phyloP scores from a whole-genome alignment of 2,329 filamentous ascomycete genomes.

The Pyricularia sp. region DNA sequence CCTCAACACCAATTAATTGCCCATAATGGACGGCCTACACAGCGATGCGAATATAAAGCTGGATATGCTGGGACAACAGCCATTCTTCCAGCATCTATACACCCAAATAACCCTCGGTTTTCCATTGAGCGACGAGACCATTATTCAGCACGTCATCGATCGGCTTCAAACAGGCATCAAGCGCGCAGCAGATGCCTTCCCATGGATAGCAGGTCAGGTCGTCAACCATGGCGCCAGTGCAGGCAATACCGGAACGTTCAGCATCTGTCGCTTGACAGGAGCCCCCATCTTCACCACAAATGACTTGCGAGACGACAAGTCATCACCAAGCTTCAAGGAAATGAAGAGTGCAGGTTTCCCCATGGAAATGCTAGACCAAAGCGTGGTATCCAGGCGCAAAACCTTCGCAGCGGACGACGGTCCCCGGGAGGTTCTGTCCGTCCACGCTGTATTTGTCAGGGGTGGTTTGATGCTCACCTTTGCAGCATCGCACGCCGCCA shows the following conservation, averaged over 20 bases:
- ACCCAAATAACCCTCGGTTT: conserved; percentile 35
- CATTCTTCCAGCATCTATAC: conserved; percentile 29
- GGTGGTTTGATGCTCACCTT: conserved; percentile 13
- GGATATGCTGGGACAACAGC: conserved; percentile 31
- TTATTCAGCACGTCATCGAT: conserved; percentile 15
- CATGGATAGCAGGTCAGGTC: conserved; percentile 37
- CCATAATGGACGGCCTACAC: background rate
- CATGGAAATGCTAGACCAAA: conserved; percentile 37
- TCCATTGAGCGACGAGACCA: conserved; percentile 10
- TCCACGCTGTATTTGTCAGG: conserved; percentile 13
- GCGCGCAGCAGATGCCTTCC: conserved; percentile 28
- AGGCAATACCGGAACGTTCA: conserved; percentile 23
- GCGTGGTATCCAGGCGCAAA: conserved; percentile 27
- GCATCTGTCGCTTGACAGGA: conserved; percentile 25
- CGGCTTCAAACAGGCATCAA: conserved; percentile 26
- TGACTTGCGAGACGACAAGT: conserved; percentile 27
- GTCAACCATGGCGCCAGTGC: conserved; percentile 20
- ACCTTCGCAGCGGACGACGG: conserved; percentile 22
- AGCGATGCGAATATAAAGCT: conserved; percentile 17
- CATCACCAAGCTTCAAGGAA: conserved; percentile 25
- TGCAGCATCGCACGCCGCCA: conserved; percentile 11
- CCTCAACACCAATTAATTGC: background rate
- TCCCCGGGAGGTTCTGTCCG: conserved; percentile 29
- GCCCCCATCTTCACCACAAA: conserved; percentile 27
- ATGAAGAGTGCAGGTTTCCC: conserved; percentile 31